These are phyloP conservation scores for Xylariales sp. DNA, from an alignment of 2,329 filamentous ascomycete species.

Conservation along the genomic window DNA sequence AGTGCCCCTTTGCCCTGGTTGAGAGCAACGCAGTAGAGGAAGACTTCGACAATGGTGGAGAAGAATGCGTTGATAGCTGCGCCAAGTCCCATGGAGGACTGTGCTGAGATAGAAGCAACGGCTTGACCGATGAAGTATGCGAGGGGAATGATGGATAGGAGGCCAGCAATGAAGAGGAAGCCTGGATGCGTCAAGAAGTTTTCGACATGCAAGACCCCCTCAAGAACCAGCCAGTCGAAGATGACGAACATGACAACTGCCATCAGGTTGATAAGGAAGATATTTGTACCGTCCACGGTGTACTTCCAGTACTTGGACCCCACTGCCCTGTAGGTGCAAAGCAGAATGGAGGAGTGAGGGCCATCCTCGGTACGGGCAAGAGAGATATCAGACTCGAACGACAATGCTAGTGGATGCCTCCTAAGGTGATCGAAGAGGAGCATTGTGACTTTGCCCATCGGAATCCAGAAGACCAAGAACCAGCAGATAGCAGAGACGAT, in stretches of 20 bases:
- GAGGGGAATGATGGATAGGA: conserved; percentile 90
- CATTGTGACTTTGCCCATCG: conserved; percentile 93
- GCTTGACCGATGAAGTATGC: conserved; percentile 99
- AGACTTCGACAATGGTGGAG: conserved; percentile 95
- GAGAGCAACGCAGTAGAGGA: conserved; percentile 91
- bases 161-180: conserved; percentile 76
- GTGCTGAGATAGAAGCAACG: conserved; percentile 95
- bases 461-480: conserved; percentile 96
- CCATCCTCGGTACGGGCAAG: conserved; percentile 67
- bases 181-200: conserved; percentile 75
- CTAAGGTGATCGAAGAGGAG: conserved; percentile 87
- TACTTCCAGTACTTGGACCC: conserved; percentile 99
- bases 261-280: conserved; percentile 97
- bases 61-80: conserved; percentile 98
- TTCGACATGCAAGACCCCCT: conserved; percentile 62
- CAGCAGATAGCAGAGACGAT: conserved; percentile 86
- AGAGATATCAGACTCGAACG: conserved; percentile 82
- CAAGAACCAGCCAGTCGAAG: conserved; percentile 81
- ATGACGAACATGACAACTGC: conserved; percentile 91
- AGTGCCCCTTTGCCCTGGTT: conserved; percentile 87
- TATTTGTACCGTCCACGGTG: conserved; percentile 95
- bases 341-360: conserved; percentile 76
- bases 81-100: conserved; percentile 96
- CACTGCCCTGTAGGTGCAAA: conserved; percentile 95
- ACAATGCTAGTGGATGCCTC: conserved; percentile 85